A percentile compares a stretch with the other conserved stretches of the same genome.
Evolutionary conservation across 805 yeast species (phyloP).

Genomic region (Pichia pseudocactophila): DNA sequence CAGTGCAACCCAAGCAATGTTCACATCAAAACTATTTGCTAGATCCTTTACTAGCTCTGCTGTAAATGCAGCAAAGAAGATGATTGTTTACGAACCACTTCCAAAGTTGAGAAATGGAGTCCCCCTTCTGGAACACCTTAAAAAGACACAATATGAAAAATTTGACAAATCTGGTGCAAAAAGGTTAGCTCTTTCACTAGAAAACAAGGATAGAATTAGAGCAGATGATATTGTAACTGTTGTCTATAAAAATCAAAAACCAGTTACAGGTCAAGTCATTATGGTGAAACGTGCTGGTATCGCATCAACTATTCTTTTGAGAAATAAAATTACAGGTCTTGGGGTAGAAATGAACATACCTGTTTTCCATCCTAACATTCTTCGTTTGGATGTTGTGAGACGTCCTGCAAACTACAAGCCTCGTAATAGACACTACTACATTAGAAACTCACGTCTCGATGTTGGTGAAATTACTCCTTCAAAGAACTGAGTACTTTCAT

Average conservation of each 20-base stretch:
- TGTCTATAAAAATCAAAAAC: conserved; percentile 55
- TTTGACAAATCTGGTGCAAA: conserved; percentile 71
- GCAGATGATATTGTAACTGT: conserved; percentile 81
- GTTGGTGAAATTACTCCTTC: conserved; percentile 53
- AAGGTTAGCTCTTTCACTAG: conserved; percentile 41
- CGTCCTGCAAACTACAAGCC: conserved; percentile 64
- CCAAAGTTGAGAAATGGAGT: conserved; percentile 41
- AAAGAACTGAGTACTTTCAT: conserved; percentile 3
- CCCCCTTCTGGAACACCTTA: conserved; percentile 36
- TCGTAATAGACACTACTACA: conserved; percentile 84
- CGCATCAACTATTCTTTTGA: conserved; percentile 66
- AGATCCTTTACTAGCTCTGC: conserved; percentile 9
- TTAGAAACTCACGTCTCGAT: conserved; percentile 71
- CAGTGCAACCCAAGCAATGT: not conserved
- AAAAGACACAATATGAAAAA: conserved; percentile 41
- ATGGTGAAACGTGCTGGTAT: conserved; percentile 66
- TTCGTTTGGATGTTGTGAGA: conserved; percentile 67
- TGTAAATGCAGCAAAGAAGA: conserved; percentile 10
- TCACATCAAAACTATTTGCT: conserved; percentile 1
- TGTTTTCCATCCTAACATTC: conserved; percentile 68
- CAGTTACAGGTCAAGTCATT: conserved; percentile 69
- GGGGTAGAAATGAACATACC: conserved; percentile 83
- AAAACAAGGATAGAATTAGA: conserved; percentile 43
- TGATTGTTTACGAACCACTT: conserved; percentile 40
- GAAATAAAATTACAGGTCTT: conserved; percentile 75